Conservation (phyloP, 495 filamentous ascomycete genomes). For the Thermothielavioides terrestris region DNA sequence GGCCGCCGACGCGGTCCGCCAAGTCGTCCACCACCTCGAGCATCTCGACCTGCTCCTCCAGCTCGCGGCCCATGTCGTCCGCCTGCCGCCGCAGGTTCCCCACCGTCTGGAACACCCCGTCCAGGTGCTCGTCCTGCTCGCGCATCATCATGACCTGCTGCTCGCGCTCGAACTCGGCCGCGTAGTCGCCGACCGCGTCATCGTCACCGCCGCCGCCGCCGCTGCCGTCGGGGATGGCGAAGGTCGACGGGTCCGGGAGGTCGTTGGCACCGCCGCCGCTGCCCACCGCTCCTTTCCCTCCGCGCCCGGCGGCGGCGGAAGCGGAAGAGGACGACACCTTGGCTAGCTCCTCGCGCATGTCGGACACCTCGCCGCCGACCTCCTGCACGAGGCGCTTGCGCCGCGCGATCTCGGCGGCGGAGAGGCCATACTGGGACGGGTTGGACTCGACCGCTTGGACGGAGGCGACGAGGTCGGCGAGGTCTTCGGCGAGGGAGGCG, state of each 20-base stretch:
- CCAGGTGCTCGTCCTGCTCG: constrained; percentile 88
- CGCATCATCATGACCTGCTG: constrained; percentile 85
- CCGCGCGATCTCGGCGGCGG: constrained; percentile 70
- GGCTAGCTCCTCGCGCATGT: constrained; percentile 76
- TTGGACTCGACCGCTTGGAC: constrained; percentile 84
- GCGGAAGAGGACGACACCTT: constrained; percentile 21
- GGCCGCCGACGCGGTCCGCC: constrained; percentile 77
- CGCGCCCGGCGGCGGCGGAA: not conserved
- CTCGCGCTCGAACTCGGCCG: constrained; percentile 80
- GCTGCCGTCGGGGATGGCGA: constrained; percentile 38
- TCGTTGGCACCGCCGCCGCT: constrained; percentile 30
- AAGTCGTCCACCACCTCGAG: constrained; percentile 72
- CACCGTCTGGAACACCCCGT: constrained; percentile 87
- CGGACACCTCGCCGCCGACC: constrained; percentile 76
- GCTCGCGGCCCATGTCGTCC: constrained; percentile 86
- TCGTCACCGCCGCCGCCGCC: constrained; percentile 49
- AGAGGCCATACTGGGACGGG: constrained; percentile 81
- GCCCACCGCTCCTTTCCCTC: constrained; percentile 3
- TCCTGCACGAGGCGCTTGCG: constrained; percentile 79
- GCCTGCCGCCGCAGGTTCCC: constrained; percentile 84
- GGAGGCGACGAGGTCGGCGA: constrained; percentile 79
- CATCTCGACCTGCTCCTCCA: constrained; percentile 83
- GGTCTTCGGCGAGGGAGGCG: constrained; percentile 69
- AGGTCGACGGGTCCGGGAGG: constrained; percentile 65
- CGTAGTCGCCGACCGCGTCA: constrained; percentile 61